Base-by-base conservation (phyloP, 2,329 filamentous ascomycete species). In the Xylaria hypoxylon region DNA sequence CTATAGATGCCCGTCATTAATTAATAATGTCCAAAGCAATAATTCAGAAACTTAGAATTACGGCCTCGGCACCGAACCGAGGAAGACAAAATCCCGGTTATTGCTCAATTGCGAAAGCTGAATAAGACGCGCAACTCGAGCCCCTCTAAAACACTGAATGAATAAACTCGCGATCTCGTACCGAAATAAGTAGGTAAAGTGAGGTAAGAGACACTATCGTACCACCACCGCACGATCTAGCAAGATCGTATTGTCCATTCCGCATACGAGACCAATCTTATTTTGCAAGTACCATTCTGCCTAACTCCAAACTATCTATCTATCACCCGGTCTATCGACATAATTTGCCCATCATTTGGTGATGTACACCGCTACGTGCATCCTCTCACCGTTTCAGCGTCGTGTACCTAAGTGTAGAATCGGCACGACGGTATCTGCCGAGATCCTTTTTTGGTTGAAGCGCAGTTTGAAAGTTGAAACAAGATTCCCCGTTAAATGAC, bases 191-290 rank as follows among this genome's bases (percentile, higher is more conserved):
- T 33, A 55, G 40, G 59, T 55, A 50, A 62, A 42, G 24, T 40
- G 38, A 59, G 53, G 51, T 28, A 24, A 24, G 5, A 59, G 44
- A 26, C 28, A 31, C 59, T 44, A 66, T 66, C 64, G 59, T 66
- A 61, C 64, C 64, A 66, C 31, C 17, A 66, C 53, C 53, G 26
- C 58, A 66, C 59, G 59, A 67, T 48, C 42, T 58, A 45, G 55
- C 48, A 59, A 66, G 59, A 66, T 61, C 31, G 42, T 45, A 35
- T 40, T 24, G n/a, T 33, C 33, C 31, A 35, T 40, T 24, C 28
- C 45, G 45, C 31, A 48, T 59, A 50, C 57, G 57, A 28, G 17
- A 15, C 22, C 40, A 57, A 65, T 60, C 57, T 60, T 52, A 56
- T 31, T 51, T 11, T 26, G 13, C 52, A 42, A 26, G 22, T 55